These are phyloP conservation scores for Immersiella caudata DNA, from an alignment of 495 filamentous ascomycete species.

Conservation along the genomic window DNA sequence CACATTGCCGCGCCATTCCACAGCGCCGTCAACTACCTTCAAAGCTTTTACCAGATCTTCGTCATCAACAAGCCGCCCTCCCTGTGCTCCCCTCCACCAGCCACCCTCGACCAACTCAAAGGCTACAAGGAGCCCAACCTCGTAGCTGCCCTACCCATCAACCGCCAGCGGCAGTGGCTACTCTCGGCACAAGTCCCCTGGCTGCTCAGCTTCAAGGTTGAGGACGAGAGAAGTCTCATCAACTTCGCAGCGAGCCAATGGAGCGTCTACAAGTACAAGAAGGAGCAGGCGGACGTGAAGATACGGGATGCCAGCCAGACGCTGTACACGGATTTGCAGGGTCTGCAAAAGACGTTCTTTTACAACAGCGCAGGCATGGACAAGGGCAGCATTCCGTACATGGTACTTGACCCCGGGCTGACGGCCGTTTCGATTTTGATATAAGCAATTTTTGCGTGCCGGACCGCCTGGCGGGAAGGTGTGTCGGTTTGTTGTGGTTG, in stretches of 20 bases:
- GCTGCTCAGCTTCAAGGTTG: constrained; percentile 48
- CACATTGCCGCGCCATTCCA: constrained; percentile 55
- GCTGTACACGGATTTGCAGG: constrained; percentile 33
- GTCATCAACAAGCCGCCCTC: constrained; percentile 49
- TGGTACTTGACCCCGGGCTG: constrained; percentile 44
- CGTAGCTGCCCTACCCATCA: constrained; percentile 46
- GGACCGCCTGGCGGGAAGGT: not conserved
- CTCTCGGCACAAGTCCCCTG: constrained; percentile 47
- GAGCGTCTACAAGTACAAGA: constrained; percentile 33
- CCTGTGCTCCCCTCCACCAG: constrained; percentile 40
- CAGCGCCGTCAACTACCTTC: constrained; percentile 54
- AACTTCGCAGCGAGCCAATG: constrained; percentile 44
- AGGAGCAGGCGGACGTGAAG: constrained; percentile 17
- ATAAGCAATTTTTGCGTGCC: constrained; percentile 14
- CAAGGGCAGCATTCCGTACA: constrained; percentile 43
- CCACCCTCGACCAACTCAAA: constrained; percentile 30
- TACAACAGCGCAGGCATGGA: constrained; percentile 35
- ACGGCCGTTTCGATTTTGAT: constrained; percentile 49
- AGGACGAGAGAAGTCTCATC: constrained; percentile 41
- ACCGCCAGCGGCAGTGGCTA: constrained; percentile 45
- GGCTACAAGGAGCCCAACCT: constrained; percentile 40
- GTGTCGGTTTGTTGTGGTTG: not conserved
- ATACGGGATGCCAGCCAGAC: constrained; percentile 30
- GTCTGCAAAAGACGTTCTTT: constrained; percentile 30
- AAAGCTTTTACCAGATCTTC: constrained; percentile 53